phyloP scores from a whole-genome alignment of 83 land plant species.

The Isoetes engelmannii region DNA sequence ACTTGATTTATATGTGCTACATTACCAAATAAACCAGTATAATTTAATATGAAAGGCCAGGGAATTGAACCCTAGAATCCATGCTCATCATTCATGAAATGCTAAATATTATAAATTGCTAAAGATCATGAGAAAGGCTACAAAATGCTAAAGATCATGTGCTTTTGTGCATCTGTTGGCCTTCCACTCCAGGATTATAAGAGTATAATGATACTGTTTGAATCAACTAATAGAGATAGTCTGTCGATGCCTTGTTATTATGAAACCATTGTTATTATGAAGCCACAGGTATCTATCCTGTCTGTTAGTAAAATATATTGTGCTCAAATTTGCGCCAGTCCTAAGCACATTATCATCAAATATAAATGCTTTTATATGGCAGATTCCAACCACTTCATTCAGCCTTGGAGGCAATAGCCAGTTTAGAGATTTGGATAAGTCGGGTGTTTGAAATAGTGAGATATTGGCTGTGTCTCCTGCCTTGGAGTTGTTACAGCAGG shows the following conservation, averaged over 20 bases:
- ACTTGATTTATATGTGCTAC: no score
- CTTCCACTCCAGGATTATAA: slow-evolving; percentile 11
- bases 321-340: slow-evolving; percentile 35
- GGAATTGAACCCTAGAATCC: no score
- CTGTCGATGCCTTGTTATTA: no score
- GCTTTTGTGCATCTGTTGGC: no score
- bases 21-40: no score
- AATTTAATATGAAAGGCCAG: no score
- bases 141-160: no score
- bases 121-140: no score
- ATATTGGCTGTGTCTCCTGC: slow-evolving; percentile 7
- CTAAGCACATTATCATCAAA: slow-evolving; percentile 30
- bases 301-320: slow-evolving; percentile 32
- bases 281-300: slow-evolving; percentile 34
- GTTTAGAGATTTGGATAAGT: slow-evolving; percentile 14
- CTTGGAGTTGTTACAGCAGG: slow-evolving; percentile 7
- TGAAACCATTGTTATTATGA: slow-evolving; percentile 12
- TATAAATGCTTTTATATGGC: slow-evolving; percentile 32
- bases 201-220: slow-evolving; percentile 23
- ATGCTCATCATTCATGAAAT: no score
- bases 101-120: no score
- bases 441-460: slow-evolving; percentile 28
- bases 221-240: slow-evolving; percentile 23
- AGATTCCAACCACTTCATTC: slow-evolving; percentile 28
- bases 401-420: slow-evolving; percentile 22